Percentiles rank a stretch among this genome's conserved stretches.
Conservation (phyloP, 352 stramenopile species). For the Phytophthora colocasiae region DNA sequence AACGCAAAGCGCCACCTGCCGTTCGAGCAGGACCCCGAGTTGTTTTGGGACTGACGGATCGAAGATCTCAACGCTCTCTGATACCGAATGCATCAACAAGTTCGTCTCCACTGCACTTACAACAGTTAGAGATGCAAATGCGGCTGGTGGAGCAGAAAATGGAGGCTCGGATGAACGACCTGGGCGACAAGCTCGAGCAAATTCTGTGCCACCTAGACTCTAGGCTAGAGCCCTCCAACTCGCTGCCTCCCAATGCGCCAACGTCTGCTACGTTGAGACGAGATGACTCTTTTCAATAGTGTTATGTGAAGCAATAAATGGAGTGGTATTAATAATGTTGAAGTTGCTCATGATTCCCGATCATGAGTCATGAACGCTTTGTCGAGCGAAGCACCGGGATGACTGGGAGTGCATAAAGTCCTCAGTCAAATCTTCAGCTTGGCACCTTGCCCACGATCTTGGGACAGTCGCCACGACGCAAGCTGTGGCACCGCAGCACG, state of each 20-base stretch:
- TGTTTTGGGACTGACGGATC: conserved; percentile 12
- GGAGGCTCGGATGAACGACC: conserved; percentile 30
- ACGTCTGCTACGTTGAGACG: conserved; percentile 10
- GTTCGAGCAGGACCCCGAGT: background rate
- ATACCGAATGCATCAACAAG: background rate
- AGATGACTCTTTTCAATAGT: conserved; percentile 14
- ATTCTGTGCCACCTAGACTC: conserved; percentile 29
- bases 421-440: conserved; percentile 29
- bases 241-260: conserved; percentile 12
- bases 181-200: conserved; percentile 44
- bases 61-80: conserved; percentile 21
- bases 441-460: conserved; percentile 17
- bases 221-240: background rate
- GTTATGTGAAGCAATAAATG: conserved; percentile 1
- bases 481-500: conserved; percentile 1
- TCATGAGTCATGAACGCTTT: background rate
- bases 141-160: conserved; percentile 40
- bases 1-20: conserved; percentile 14
- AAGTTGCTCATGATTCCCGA: conserved; percentile 13
- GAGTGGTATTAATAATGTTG: conserved; percentile 11
- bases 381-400: background rate
- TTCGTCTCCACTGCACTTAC: conserved; percentile 13
- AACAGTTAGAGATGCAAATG: conserved; percentile 35
- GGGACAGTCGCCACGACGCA: conserved; percentile 18
- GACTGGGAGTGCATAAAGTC: conserved; percentile 32